A percentile compares a stretch with the other conserved stretches of the same genome.
Evolutionary conservation across 2,329 filamentous ascomycete genomes (phyloP).

Genomic region (Calonectria montana): DNA sequence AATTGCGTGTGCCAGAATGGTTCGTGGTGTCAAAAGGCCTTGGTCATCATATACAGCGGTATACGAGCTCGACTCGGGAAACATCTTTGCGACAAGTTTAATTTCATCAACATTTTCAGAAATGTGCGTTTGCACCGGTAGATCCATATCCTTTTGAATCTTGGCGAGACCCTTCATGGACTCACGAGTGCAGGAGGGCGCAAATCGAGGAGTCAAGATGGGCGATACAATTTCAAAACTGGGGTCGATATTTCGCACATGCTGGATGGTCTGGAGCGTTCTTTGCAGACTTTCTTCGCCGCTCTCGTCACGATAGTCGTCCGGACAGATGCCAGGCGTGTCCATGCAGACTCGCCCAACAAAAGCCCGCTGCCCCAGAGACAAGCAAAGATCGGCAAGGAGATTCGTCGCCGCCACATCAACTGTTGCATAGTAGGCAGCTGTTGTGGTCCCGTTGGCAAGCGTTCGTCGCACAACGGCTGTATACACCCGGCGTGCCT

Average conservation of each 20-base stretch:
- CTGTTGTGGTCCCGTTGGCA: conserved; percentile 90
- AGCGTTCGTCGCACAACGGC: conserved; percentile 84
- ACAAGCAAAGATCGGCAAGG: conserved; percentile 84
- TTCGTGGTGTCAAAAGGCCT: conserved; percentile 76
- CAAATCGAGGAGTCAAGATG: conserved; percentile 82
- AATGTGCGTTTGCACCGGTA: conserved; percentile 90
- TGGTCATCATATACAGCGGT: conserved; percentile 81
- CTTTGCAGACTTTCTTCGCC: conserved; percentile 66
- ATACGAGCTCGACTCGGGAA: conserved; percentile 74
- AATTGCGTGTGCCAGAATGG: conserved; percentile 87
- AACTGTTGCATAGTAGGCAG: conserved; percentile 93
- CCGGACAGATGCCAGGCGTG: conserved; percentile 70
- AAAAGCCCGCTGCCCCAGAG: conserved; percentile 86
- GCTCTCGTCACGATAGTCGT: conserved; percentile 82
- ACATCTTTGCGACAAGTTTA: conserved; percentile 75
- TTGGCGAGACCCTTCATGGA: conserved; percentile 73
- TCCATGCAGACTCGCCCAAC: conserved; percentile 98
- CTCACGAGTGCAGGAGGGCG: conserved; percentile 68
- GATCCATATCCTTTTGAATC: conserved; percentile 69
- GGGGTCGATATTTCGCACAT: conserved; percentile 77
- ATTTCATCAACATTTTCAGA: conserved; percentile 85
- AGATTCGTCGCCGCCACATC: conserved; percentile 91
- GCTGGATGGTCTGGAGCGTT: conserved; percentile 70
- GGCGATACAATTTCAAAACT: conserved; percentile 74
- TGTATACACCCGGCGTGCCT: conserved; percentile 79